Evolutionary conservation across 306 rosid genomes (phyloP), one percentile per base, ranked within the genome.

Genomic region (Dalbergia oliveri): DNA sequence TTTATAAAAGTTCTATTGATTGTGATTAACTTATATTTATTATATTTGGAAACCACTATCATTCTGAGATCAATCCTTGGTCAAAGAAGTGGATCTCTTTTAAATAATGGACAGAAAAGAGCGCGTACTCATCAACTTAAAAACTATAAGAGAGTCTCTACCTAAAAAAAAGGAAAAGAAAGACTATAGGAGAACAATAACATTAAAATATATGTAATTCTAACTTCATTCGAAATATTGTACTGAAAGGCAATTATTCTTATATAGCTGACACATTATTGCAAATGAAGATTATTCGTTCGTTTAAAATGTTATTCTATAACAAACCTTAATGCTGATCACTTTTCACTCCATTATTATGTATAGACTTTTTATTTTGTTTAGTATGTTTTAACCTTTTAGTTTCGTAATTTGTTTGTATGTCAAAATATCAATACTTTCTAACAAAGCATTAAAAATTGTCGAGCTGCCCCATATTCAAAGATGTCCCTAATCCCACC

Each of bases 401-500:
- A n/a, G n/a, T n/a, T n/a, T n/a, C n/a, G n/a, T n/a, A n/a, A n/a
- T n/a, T n/a, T n/a, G n/a, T n/a, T n/a, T n/a, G n/a, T n/a, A n/a
- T n/a, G n/a, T n/a, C n/a, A n/a, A n/a, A n/a, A n/a, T n/a, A n/a
- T n/a, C n/a, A n/a, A n/a, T n/a, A n/a, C n/a, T n/a, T n/a, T 51
- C 70, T 61, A 53, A 4, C 63, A 21, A 75, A 71, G 43, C 79
- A 80, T 53, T 26, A 35, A 13, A 13, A 68, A 43, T 75, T 84
- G 82, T 75, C 63, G 66, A 63, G 69, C 37, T 79, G 79, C 74
- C 78, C 75, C 63, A 39, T 49, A 50, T 59, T 75, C 1, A 49
- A 74, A 66, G 23, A 43, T 33, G 76, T 34, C 69, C 77, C n/a
- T 8, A 61, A 13, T 31, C 83, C 60, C 37, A 63, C 60, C 75